A percentile compares a stretch with the other conserved stretches of the same genome.
These are phyloP conservation scores for Cladophialophora chaetospira DNA, from an alignment of 2,329 filamentous ascomycete genomes.

Conservation along the genomic window DNA sequence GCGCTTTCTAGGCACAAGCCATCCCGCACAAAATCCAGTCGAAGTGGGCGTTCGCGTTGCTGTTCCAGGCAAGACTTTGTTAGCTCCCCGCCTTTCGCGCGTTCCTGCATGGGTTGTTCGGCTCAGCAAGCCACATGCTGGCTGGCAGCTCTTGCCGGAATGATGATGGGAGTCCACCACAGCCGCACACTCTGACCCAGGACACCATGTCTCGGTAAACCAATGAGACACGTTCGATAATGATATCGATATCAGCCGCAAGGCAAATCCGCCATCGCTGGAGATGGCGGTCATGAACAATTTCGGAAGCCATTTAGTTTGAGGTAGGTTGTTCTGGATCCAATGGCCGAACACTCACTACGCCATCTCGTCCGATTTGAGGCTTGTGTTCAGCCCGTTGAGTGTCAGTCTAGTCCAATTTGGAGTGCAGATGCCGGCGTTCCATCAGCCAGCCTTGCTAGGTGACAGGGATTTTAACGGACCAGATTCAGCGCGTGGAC, in stretches of 20 bases:
- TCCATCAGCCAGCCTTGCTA: slow-evolving; percentile 13
- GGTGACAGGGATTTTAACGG: slow-evolving; percentile 4
- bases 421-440: background rate
- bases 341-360: slow-evolving; percentile 1
- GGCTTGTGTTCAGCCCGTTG: background rate
- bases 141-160: background rate
- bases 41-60: too few species aligned
- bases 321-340: background rate
- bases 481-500: too few species aligned
- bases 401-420: background rate
- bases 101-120: background rate
- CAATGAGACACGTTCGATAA: slow-evolving; percentile 3
- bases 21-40: too few species aligned
- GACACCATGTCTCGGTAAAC: background rate
- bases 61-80: too few species aligned
- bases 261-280: background rate
- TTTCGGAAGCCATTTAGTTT: slow-evolving; percentile 3
- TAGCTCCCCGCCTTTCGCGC: too few species aligned
- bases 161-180: background rate
- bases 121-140: slow-evolving; percentile 9
- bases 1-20: too few species aligned
- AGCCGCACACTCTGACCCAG: background rate
- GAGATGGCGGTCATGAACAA: slow-evolving; percentile 1
- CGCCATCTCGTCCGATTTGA: slow-evolving; percentile 2
- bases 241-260: slow-evolving; percentile 8